Base-by-base conservation (phyloP, 108 stramenopile genomes). In the Skeletonema costatum region DNA sequence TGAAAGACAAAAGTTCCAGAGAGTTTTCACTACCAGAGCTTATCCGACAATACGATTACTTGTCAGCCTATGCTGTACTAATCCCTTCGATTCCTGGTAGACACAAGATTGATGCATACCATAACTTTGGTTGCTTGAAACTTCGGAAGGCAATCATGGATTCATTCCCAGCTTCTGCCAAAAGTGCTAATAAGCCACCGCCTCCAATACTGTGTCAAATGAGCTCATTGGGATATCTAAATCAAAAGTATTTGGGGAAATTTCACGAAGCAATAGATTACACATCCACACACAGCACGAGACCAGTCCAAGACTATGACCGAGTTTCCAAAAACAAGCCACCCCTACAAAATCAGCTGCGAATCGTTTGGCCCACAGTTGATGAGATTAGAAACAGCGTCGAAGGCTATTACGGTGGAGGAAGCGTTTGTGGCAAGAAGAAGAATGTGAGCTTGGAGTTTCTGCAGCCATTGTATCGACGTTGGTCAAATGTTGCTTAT, bases 51-150 rank as follows among this genome's bases (percentile, higher is more conserved):
- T 95, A 88, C 68, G 90, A 93, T 65, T 95, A 83, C 76, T 88
- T 89, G 2, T 70, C 67, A 0, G 92, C 92, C 44, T 75, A 81
- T 50, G 94, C 68, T 14, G 80, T 89, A 0, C 65, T 95, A 32
- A 82, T 95, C 36, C 90, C 92, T 13, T 93, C 92, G 16, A 80
- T 84, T 42, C 93, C 93, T 6, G 93, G 93, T 5, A 84, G 81
- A 38, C 89, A 91, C 62, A 32, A 10, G 33, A 17, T 19, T 58
- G 31, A 70, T 19, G 17, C 12, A 5, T 56, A 67, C 12, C 48
- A 81, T 50, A 35, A 77, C 36, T 77, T 74, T 66, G 90, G 87
- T 10, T 86, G 88, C 51, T 42, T 89, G 42, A 84, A 84, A 56
- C 73, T 91, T 25, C 77, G 75, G 33, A 64, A 86, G 31, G 77